These are phyloP conservation scores for Trifolium pratense DNA, from an alignment of 306 rosid species.

Conservation along the genomic window DNA sequence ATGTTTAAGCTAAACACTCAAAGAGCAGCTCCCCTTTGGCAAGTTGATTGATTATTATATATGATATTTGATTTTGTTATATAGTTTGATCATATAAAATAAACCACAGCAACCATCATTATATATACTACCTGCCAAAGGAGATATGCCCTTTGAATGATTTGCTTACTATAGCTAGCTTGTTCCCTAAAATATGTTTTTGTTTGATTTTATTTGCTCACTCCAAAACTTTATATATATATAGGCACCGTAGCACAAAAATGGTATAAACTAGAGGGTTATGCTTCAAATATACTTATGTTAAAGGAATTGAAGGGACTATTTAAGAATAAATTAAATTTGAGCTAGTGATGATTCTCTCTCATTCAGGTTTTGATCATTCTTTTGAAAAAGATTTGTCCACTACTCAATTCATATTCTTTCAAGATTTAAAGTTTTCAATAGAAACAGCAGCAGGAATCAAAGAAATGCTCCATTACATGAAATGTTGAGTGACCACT, in stretches of 20 bases:
- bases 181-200: conserved; percentile 1
- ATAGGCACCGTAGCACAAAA: conserved; percentile 32
- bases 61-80: not conserved
- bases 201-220: conserved; percentile 14
- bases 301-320: not conserved
- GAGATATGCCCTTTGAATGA: conserved; percentile 37
- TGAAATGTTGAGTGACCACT: conserved; percentile 16
- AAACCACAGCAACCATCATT: not conserved
- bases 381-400: conserved; percentile 21
- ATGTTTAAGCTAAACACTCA: conserved; percentile 43
- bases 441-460: conserved; percentile 15
- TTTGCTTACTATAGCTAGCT: conserved; percentile 29
- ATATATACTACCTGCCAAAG: conserved; percentile 36
- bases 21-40: conserved; percentile 53
- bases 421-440: not conserved
- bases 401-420: conserved; percentile 21
- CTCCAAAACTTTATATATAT: conserved; percentile 29
- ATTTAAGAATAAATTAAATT: not conserved
- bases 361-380: not conserved
- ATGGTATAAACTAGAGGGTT: conserved; percentile 35
- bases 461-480: conserved; percentile 31
- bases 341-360: conserved; percentile 17
- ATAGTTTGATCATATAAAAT: not conserved
- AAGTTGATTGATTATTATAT: not conserved
- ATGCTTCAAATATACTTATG: conserved; percentile 42